Base-by-base conservation (phyloP, 441 rosid species). In the Rhodomyrtus psidioides region DNA sequence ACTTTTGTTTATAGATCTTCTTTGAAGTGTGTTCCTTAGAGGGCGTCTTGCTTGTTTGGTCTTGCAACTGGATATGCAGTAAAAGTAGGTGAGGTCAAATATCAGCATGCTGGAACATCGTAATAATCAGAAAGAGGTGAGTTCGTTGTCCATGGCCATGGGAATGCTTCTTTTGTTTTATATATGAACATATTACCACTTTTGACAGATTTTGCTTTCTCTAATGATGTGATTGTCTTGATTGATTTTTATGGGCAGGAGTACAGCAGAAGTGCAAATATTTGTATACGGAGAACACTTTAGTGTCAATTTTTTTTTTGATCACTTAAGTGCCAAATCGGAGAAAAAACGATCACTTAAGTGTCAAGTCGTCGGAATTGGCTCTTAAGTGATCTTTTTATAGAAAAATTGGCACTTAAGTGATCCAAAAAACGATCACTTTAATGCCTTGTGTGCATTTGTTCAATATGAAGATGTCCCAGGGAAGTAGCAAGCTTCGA, bases 91-190 rank as follows among this genome's bases (percentile, higher is more conserved):
- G 84, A 88, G 83, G 87, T 82, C 84, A 83, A 93, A 92, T 87
- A 89, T 96, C 86, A 86, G 86, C 81, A 55, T 53, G 83, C 97
- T 93, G 85, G 89, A 91, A 12, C 88, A 87, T 53, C 91, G 83
- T 59, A 95, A 90, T 90, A 85, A 82, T 85, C 92, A 90, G 53
- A 83, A 94, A 83, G 92, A 85, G 96, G 99, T 95, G 62, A 88
- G 92, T 84, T 70, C 83, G 16, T 86, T 2, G 65, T 74, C 27
- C 86, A 84, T 54, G 53, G n/a, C n/a, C n/a, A n/a, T n/a, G 65
- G 86, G 87, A 42, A 46, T 55, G 53, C 53, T 65, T 9, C n/a
- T 83, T 53, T 62, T 65, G 21, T 12, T 59, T 49, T 28, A 56
- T 75, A 30, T 74, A 42, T 42, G 44, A 42, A 42, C 7, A 9